Evolutionary conservation across 176 grass and related monocot genomes (phyloP).

Genomic region (Saccharum officinarum): DNA sequence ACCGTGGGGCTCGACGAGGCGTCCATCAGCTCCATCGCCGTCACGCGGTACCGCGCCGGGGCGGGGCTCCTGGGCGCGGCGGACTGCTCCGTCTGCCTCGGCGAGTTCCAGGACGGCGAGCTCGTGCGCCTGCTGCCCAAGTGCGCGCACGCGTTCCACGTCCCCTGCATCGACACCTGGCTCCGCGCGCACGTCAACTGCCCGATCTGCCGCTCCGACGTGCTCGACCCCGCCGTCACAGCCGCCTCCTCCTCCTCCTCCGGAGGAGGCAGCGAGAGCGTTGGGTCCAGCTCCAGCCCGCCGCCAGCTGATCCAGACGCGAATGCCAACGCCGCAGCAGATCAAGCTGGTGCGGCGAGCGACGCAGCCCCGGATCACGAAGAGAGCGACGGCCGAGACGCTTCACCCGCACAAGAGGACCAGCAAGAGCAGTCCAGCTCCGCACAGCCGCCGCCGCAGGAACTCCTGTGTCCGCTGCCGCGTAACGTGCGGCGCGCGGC

Average conservation of each 20-base stretch:
- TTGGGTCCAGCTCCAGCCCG: neutral
- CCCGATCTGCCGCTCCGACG: conserved; percentile 72
- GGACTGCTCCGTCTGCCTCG: conserved; percentile 89
- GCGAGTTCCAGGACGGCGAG: conserved; percentile 71
- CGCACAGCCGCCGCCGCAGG: conserved; percentile 11
- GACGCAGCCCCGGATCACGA: conserved; percentile 19
- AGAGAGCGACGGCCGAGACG: neutral
- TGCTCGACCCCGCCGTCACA: conserved; percentile 37
- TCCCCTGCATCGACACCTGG: conserved; percentile 83
- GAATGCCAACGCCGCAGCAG: neutral
- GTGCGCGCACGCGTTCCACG: conserved; percentile 76
- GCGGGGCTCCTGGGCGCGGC: conserved; percentile 34
- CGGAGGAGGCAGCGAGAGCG: neutral
- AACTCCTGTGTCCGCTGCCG: neutral
- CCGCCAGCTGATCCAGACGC: neutral
- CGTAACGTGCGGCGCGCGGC: conserved; percentile 54
- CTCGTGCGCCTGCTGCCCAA: conserved; percentile 72
- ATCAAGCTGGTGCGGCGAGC: neutral
- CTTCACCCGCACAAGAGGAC: neutral
- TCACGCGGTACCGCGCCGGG: conserved; percentile 42
- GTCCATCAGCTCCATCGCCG: conserved; percentile 57
- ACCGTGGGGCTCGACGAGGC: conserved; percentile 75
- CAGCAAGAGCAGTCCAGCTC: conserved; percentile 1
- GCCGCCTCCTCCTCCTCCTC: neutral
- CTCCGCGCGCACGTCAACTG: conserved; percentile 76